Base-by-base conservation (phyloP, 1,284 basidiomycete genomes). In the Ganoderma leucocontextum region DNA sequence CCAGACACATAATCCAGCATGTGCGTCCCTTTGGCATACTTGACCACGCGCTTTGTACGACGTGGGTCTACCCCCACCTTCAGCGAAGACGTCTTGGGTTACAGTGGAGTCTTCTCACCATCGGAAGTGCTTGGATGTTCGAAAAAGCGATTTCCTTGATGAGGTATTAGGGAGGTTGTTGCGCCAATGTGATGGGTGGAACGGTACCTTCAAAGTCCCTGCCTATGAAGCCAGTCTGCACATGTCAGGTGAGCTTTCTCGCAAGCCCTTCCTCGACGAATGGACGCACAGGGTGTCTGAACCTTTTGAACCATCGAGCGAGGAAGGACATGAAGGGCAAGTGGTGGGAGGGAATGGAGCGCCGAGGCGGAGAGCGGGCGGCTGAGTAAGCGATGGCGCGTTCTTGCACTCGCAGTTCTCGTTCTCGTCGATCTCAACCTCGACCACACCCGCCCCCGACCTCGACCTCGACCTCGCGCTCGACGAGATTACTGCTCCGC, bases 31-130 rank as follows among this genome's bases (percentile, higher is more conserved):
- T 68, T 63, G 15, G 69, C 68, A 64, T 80, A 80, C 71, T 79
- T 78, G n/a, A 80, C 78, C 7, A 80, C 74, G 8, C 78, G 76
- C 63, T 78, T 78, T 19, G 77, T 73, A 35, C 77, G 68, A 8
- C 68, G 68, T 1, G 68, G 62, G 42, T 74, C 72, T 76, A 13
- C n/a, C 10, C 25, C 58, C 25, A 22, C 2, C n/a, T 41, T 60
- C 4, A 60, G 58, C 39, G 39, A 39, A 25, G 1, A 9, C 33
- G 33, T 36, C 29, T 4, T 55, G 52, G 15, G 22, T 6, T 25
- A 62, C 19, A 15, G n/a, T n/a, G 25, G 4, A 10, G 19, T 13
- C 49, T 13, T 29, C 73, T 17, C 62, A 78, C 78, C 72, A 41
- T 72, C 72, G 22, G 73, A 63, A 2, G 72, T 70, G 52, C 75